These are phyloP conservation scores for Hypoxylon sp. DNA, from an alignment of 2,329 filamentous ascomycete species.

Conservation along the genomic window DNA sequence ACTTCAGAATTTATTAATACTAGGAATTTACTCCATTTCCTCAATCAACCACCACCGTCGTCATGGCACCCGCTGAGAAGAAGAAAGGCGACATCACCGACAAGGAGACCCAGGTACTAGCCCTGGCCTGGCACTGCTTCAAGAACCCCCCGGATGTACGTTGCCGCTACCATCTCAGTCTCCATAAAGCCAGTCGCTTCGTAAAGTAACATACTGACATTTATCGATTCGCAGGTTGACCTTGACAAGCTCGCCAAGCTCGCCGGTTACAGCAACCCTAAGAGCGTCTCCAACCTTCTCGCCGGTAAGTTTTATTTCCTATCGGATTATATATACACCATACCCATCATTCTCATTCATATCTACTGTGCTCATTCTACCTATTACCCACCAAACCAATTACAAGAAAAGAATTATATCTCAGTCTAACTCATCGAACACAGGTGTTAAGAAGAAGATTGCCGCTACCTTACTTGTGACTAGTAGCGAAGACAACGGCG, in stretches of 20 bases:
- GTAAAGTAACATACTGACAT: slow-evolving; percentile 15
- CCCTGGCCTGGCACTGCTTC: slow-evolving; percentile 43
- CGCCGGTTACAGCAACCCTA: slow-evolving; percentile 41
- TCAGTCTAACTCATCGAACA: slow-evolving; percentile 14
- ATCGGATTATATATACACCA: not conserved
- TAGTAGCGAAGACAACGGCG: slow-evolving; percentile 1
- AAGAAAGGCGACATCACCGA: slow-evolving; percentile 35
- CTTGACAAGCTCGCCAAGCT: slow-evolving; percentile 42
- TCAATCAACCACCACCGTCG: slow-evolving; percentile 1
- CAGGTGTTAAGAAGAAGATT: slow-evolving; percentile 37
- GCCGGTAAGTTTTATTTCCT: slow-evolving; percentile 30
- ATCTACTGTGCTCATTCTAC: not conserved
- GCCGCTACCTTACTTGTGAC: not conserved
- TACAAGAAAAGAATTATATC: not conserved
- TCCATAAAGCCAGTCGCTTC: not conserved
- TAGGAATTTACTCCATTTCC: not conserved
- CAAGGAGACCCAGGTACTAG: slow-evolving; percentile 42
- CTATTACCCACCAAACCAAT: not conserved
- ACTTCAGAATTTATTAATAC: not conserved
- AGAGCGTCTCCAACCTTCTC: slow-evolving; percentile 37
- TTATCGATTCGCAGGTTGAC: slow-evolving; percentile 36
- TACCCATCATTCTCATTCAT: not conserved
- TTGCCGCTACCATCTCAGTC: not conserved
- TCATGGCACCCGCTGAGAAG: slow-evolving; percentile 33
- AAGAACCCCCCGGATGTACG: slow-evolving; percentile 39